phyloP scores from a whole-genome alignment of 805 yeast species.

The Barnettozyma sucrosica region DNA sequence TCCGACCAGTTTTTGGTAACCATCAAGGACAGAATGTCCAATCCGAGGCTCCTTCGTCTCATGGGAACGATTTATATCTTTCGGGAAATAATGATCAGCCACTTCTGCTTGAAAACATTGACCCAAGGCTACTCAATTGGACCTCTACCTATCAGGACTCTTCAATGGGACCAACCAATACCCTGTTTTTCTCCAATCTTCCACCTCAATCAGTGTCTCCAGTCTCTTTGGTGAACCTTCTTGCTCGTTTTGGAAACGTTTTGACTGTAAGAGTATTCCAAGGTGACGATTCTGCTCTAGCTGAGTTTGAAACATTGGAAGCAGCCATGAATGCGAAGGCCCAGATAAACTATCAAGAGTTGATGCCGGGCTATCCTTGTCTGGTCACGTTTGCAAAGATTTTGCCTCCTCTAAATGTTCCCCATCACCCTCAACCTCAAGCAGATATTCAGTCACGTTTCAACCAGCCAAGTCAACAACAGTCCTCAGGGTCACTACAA shows the following conservation, averaged over 20 bases:
- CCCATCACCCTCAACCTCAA: constrained; percentile 3
- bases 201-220: constrained; percentile 51
- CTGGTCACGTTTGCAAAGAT: constrained; percentile 82
- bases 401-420: constrained; percentile 27
- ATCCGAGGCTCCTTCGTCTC: neutral
- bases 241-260: constrained; percentile 57
- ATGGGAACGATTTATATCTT: constrained; percentile 3
- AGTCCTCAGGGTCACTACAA: constrained; percentile 21
- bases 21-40: constrained; percentile 4
- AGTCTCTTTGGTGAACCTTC: constrained; percentile 53
- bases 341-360: constrained; percentile 73
- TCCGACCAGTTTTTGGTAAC: constrained; percentile 24
- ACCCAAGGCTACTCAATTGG: constrained; percentile 51
- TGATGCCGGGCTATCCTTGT: constrained; percentile 72
- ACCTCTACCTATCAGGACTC: constrained; percentile 72
- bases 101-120: constrained; percentile 48
- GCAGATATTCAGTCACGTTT: constrained; percentile 4
- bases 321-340: constrained; percentile 77
- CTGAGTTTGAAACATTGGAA: constrained; percentile 68
- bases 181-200: constrained; percentile 72
- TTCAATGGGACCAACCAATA: constrained; percentile 67
- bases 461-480: constrained; percentile 2
- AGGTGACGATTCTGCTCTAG: constrained; percentile 47
- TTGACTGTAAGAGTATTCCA: constrained; percentile 55
- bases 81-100: constrained; percentile 21